Conservation (phyloP, 768 basidiomycete species). For the Naganishia onofrii region DNA sequence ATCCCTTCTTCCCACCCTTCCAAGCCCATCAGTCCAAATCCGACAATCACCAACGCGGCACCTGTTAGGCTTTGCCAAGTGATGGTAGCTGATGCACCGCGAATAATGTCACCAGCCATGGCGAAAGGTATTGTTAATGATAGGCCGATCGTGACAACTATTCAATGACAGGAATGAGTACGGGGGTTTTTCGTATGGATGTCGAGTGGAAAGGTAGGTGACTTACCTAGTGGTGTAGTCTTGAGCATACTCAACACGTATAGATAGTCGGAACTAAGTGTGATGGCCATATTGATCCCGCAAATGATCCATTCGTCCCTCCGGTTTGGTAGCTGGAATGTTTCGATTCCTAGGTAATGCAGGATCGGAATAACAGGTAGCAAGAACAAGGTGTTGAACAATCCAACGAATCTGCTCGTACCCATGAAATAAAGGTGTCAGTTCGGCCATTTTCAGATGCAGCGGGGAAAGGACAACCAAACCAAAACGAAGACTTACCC, state of each 20-base stretch:
- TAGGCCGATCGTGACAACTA: constrained; percentile 84
- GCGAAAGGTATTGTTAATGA: constrained; percentile 92
- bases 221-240: constrained; percentile 67
- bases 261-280: constrained; percentile 73
- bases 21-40: constrained; percentile 71
- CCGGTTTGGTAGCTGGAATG: constrained; percentile 67
- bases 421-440: background rate
- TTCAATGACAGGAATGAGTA: constrained; percentile 2
- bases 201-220: background rate
- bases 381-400: constrained; percentile 72
- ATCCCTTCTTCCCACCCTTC: constrained; percentile 45
- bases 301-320: constrained; percentile 57
- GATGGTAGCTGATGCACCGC: constrained; percentile 56
- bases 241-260: constrained; percentile 74
- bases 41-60: constrained; percentile 69
- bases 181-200: background rate
- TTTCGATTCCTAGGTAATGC: constrained; percentile 69
- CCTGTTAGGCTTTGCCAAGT: constrained; percentile 66
- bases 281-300: constrained; percentile 74
- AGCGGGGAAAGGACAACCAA: background rate
- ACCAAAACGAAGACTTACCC: constrained; percentile 50
- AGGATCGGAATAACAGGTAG: constrained; percentile 78
- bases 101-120: constrained; percentile 72
- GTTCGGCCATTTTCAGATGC: background rate
- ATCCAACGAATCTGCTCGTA: constrained; percentile 68